Conservation (phyloP, 2,329 filamentous ascomycete species). For the Raffaelea arxii region DNA sequence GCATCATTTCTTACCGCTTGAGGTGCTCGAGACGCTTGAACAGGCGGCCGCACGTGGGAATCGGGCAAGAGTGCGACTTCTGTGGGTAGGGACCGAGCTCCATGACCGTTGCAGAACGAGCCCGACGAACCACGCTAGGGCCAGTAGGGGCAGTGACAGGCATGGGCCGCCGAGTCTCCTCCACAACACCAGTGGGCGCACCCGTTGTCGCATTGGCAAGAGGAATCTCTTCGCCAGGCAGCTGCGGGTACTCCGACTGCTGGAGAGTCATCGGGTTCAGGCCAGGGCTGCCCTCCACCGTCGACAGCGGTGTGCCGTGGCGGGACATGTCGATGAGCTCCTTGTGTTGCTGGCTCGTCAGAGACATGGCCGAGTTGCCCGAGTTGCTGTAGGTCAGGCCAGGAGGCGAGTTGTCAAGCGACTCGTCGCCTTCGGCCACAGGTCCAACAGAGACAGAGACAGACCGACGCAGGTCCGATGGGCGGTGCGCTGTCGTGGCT, state of each 20-base stretch:
- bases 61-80: slow-evolving; percentile 98
- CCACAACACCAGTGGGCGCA: slow-evolving; percentile 49
- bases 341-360: slow-evolving; percentile 59
- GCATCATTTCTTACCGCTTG: slow-evolving; percentile 70
- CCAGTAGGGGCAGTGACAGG: slow-evolving; percentile 53
- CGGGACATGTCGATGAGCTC: slow-evolving; percentile 77
- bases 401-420: slow-evolving; percentile 67
- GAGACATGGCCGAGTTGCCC: slow-evolving; percentile 55
- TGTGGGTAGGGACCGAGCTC: slow-evolving; percentile 93
- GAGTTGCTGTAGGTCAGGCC: slow-evolving; percentile 65
- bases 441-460: slow-evolving; percentile 81
- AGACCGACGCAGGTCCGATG: slow-evolving; percentile 84
- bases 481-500: slow-evolving; percentile 46
- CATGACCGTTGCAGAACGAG: slow-evolving; percentile 91
- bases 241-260: slow-evolving; percentile 54
- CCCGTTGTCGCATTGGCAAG: too few species aligned
- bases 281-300: slow-evolving; percentile 71
- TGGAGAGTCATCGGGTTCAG: slow-evolving; percentile 59
- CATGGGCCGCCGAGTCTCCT: slow-evolving; percentile 56
- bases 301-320: slow-evolving; percentile 81
- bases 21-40: slow-evolving; percentile 99
- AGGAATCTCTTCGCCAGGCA: slow-evolving; percentile 53
- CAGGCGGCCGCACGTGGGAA: slow-evolving; percentile 89
- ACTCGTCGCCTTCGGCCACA: slow-evolving; percentile 70
- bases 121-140: slow-evolving; percentile 73